These are phyloP conservation scores for Diaporthe nobilis DNA, from an alignment of 2,329 filamentous ascomycete genomes.

Conservation along the genomic window DNA sequence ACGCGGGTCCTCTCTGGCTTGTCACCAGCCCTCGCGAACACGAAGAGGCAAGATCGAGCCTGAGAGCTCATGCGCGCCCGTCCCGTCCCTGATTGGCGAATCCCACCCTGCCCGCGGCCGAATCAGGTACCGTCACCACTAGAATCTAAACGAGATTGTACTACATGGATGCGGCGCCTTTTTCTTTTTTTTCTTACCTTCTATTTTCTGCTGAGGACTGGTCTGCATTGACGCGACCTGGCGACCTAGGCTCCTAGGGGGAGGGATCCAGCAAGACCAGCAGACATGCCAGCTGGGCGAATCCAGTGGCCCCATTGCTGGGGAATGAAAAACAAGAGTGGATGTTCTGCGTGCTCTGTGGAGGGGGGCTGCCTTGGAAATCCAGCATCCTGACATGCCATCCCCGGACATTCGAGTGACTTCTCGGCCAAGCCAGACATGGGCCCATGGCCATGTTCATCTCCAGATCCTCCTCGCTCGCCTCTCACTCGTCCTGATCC, in stretches of 20 bases:
- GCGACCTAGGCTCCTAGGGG: background rate
- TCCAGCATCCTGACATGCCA: conserved; percentile 14
- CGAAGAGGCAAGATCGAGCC: conserved; percentile 8
- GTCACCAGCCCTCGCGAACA: conserved; percentile 21
- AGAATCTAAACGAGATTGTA: conserved; percentile 34
- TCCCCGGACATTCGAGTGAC: conserved; percentile 30
- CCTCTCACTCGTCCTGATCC: background rate
- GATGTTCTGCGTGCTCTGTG: background rate
- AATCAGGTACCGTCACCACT: conserved; percentile 33
- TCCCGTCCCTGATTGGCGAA: conserved; percentile 20
- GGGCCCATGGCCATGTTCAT: conserved; percentile 25
- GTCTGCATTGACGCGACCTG: conserved; percentile 19
- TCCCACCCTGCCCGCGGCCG: conserved; percentile 14
- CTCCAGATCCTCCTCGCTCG: conserved; percentile 22
- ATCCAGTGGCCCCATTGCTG: conserved; percentile 12
- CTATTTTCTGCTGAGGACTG: conserved; percentile 12
- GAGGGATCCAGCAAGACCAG: background rate
- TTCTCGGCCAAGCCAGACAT: conserved; percentile 19
- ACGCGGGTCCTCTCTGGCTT: background rate
- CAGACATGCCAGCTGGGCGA: conserved; percentile 2
- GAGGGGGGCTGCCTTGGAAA: conserved; percentile 34
- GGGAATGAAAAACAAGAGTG: conserved; percentile 31
- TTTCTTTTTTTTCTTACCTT: background rate
- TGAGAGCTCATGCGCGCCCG: background rate
- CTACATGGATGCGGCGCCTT: conserved; percentile 21